Evolutionary conservation across 345 rosid species (phyloP).

Genomic region (Microthlaspi erraticum): DNA sequence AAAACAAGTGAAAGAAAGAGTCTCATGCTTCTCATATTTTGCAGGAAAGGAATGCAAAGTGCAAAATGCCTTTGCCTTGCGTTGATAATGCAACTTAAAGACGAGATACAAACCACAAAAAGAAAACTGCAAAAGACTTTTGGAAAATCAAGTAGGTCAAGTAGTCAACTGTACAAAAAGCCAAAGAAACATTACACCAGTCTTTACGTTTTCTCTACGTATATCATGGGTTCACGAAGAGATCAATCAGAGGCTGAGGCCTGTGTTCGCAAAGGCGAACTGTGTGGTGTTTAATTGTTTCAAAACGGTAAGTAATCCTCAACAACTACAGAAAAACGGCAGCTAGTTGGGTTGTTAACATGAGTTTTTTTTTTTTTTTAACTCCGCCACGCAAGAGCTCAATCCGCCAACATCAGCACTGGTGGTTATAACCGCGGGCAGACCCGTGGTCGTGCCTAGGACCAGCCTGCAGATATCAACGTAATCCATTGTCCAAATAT

Average conservation of each 20-base stretch:
- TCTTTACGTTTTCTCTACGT: neutral
- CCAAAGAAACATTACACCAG: neutral
- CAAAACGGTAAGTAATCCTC: neutral
- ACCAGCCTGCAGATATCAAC: conserved; percentile 13
- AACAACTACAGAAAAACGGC: neutral
- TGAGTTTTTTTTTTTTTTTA: neutral
- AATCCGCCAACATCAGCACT: conserved; percentile 4
- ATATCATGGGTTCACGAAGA: neutral
- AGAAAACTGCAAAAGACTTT: neutral
- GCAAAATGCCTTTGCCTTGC: neutral
- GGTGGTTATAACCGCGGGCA: neutral
- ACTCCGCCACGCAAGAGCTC: neutral
- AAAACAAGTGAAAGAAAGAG: neutral
- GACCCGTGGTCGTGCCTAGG: conserved; percentile 4
- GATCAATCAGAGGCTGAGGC: neutral
- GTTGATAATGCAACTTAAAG: neutral
- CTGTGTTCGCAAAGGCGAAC: neutral
- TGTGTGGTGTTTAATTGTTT: neutral
- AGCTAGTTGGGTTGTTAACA: conserved; percentile 4
- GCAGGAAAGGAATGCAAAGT: neutral
- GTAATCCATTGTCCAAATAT: neutral
- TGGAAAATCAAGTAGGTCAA: neutral
- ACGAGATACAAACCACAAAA: neutral
- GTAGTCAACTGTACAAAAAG: neutral
- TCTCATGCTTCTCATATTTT: conserved; percentile 3